A percentile compares a stretch with the other conserved stretches of the same genome.
These are phyloP conservation scores for Leucocoprinus leucothites DNA, from an alignment of 768 basidiomycete genomes.

Conservation along the genomic window DNA sequence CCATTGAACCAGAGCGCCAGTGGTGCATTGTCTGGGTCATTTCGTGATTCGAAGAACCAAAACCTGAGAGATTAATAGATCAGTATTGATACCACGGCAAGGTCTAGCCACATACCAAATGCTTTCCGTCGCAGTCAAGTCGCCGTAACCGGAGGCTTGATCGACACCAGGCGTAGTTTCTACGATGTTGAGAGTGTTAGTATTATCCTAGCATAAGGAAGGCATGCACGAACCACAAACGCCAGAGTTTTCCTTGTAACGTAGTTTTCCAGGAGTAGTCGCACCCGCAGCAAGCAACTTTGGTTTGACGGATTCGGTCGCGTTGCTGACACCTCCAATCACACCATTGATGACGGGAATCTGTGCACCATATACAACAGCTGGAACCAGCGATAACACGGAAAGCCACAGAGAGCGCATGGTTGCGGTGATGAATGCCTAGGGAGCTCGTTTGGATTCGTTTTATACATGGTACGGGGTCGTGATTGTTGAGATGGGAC, in stretches of 20 bases:
- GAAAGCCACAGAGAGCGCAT: slow-evolving; percentile 4
- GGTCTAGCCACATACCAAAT: slow-evolving; percentile 31
- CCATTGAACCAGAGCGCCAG: slow-evolving; percentile 71
- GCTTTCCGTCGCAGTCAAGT: slow-evolving; percentile 53
- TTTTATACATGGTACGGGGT: no score
- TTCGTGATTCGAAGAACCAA: slow-evolving; percentile 68
- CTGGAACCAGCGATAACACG: not conserved
- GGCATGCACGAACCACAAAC: slow-evolving; percentile 44
- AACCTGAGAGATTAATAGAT: slow-evolving; percentile 31
- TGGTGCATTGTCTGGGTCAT: slow-evolving; percentile 56
- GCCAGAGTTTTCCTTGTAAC: slow-evolving; percentile 58
- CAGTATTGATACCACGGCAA: not conserved
- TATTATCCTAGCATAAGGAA: not conserved
- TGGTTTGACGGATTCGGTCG: slow-evolving; percentile 12
- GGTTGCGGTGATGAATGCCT: no score
- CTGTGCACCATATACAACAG: slow-evolving; percentile 28
- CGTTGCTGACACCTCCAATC: slow-evolving; percentile 41
- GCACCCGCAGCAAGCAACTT: slow-evolving; percentile 18
- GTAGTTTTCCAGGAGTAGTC: slow-evolving; percentile 45
- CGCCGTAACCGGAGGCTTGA: slow-evolving; percentile 64
- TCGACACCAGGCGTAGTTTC: slow-evolving; percentile 62
- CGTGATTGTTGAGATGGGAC: no score
- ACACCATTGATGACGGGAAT: slow-evolving; percentile 49
- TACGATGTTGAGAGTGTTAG: slow-evolving; percentile 16
- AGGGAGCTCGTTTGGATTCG: no score